Evolutionary conservation across 768 basidiomycete species (phyloP), one percentile per base, ranked within the genome.

Genomic region (Mycena alexandri): DNA sequence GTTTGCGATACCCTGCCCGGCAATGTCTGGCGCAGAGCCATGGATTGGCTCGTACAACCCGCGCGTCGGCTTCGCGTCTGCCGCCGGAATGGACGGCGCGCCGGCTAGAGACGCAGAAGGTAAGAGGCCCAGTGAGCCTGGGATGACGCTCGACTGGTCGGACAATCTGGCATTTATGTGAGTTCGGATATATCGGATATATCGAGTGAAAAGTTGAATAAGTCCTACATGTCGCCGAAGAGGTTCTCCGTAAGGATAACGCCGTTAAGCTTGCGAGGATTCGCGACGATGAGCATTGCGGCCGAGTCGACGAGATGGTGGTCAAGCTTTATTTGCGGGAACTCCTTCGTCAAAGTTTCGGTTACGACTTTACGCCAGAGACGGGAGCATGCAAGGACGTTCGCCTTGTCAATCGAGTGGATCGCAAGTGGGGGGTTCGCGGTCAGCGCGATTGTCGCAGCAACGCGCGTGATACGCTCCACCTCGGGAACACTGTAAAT

Each of bases 11-110:
- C 93, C 93, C 78, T 93, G 84, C 1, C 94, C 95, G n/a, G 96
- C 94, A 68, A 98, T 98, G 75, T 97, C 96, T 57, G 96, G 96
- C 1, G 96, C 96, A 47, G 94, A 95, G 56, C 94, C 94, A 75
- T 97, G 95, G 71, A 98, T 98, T 55, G 98, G 98, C 81, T 99
- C 98, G 83, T 99, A 99, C 47, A 99, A 82, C 46, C 98, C 98
- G 19, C 87, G 80, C 2, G 93, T 92, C 8, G 93, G 89, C 76
- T 92, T 93, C 78, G 91, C 92, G 67, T 87, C 83, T 29, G 87
- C 81, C 14, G 80, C 75, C 1, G 83, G 85, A 8, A 83, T 74
- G 14, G 88, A 92, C 67, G 84, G 96, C 24, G 94, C 93, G 50
- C 95, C 96, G 2, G 96, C 94, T 11, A 99, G 89, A 16, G 96